Conservation (phyloP, 2,329 filamentous ascomycete genomes). For the Cladophialophora bantiana region DNA sequence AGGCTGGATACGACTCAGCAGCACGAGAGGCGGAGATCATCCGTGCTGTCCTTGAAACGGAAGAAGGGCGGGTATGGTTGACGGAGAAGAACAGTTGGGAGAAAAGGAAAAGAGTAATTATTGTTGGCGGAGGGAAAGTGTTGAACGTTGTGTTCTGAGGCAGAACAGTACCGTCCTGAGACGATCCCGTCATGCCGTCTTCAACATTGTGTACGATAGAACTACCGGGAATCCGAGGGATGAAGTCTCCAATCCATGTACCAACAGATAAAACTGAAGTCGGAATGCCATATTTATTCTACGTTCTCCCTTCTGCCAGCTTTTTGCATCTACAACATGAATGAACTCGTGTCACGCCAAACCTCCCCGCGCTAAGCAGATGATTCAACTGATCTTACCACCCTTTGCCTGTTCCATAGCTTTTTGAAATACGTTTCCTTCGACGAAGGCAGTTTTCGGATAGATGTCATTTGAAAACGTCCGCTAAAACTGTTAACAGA, state of each 20-base stretch:
- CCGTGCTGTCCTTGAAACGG: constrained; percentile 65
- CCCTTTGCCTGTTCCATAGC: too few species aligned
- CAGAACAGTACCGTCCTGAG: not conserved
- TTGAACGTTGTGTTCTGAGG: constrained; percentile 73
- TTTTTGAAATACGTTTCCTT: not conserved
- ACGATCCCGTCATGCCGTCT: not conserved
- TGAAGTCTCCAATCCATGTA: constrained; percentile 1
- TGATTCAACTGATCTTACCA: too few species aligned
- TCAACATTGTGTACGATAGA: not conserved
- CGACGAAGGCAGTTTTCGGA: too few species aligned
- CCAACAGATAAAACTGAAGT: not conserved
- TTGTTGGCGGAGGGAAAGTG: constrained; percentile 70
- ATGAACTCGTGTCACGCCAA: not conserved
- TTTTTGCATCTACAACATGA: not conserved
- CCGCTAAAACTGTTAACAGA: too few species aligned
- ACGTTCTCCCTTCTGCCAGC: too few species aligned
- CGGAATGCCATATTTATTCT: not conserved
- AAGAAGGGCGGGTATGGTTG: constrained; percentile 66
- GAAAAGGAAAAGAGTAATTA: constrained; percentile 68
- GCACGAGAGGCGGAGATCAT: constrained; percentile 67
- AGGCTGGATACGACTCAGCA: constrained; percentile 35
- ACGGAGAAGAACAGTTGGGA: constrained; percentile 57
- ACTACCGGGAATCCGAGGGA: not conserved
- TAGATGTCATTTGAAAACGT: too few species aligned
- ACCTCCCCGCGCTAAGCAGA: not conserved